Percentiles rank a stretch among this genome's conserved stretches.
Conservation (phyloP, 202 grass and related monocot genomes). For the Panicum virgatum region DNA sequence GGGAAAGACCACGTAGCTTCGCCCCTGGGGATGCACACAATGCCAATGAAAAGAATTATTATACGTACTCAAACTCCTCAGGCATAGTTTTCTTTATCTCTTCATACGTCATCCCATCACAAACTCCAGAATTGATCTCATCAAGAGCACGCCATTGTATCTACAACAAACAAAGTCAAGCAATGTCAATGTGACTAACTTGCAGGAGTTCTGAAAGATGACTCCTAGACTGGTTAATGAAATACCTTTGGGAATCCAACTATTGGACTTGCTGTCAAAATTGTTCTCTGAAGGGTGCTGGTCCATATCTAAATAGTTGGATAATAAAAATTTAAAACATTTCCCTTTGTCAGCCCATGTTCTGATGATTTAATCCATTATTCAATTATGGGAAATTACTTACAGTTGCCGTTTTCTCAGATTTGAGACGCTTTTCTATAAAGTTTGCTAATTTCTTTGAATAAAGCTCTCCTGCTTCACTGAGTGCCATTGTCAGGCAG, state of each 20-base stretch:
- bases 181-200: slow-evolving; percentile 24
- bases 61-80: slow-evolving; percentile 90
- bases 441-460: slow-evolving; percentile 90
- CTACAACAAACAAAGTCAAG: slow-evolving; percentile 46
- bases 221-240: background rate
- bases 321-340: slow-evolving; percentile 15
- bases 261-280: slow-evolving; percentile 90
- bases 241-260: slow-evolving; percentile 96
- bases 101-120: slow-evolving; percentile 99
- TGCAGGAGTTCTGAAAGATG: slow-evolving; percentile 39
- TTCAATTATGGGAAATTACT: slow-evolving; percentile 42
- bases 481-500: slow-evolving; percentile 43
- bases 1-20: no score
- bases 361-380: slow-evolving; percentile 12
- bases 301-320: slow-evolving; percentile 85
- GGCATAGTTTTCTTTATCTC: slow-evolving; percentile 98
- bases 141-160: slow-evolving; percentile 99
- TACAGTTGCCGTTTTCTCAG: slow-evolving; percentile 92
- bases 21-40: no score
- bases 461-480: slow-evolving; percentile 90
- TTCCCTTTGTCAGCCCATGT: slow-evolving; percentile 26
- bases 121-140: slow-evolving; percentile 96
- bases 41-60: slow-evolving; percentile 5
- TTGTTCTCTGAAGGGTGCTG: slow-evolving; percentile 96
- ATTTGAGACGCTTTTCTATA: slow-evolving; percentile 91